A percentile compares a stretch with the other conserved stretches of the same genome.
phyloP scores from a whole-genome alignment of 2,329 filamentous ascomycete species.

The Huntiella decipiens region DNA sequence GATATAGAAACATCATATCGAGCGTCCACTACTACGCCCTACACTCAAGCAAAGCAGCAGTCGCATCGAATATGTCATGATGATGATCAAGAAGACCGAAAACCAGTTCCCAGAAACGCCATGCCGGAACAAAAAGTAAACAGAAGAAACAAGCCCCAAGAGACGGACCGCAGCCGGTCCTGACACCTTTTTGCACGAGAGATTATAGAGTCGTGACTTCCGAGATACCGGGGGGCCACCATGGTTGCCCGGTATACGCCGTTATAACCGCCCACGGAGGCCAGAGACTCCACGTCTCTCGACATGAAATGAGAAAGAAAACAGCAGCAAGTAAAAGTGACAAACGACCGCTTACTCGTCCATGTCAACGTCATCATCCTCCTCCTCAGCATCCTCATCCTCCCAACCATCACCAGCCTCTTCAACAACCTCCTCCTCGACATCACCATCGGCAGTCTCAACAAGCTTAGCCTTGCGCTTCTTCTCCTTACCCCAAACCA shows the following conservation, averaged over 20 bases:
- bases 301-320: background rate
- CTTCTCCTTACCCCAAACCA: slow-evolving; percentile 26
- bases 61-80: slow-evolving; percentile 7
- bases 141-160: slow-evolving; percentile 9
- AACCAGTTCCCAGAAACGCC: slow-evolving; percentile 11
- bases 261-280: background rate
- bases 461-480: slow-evolving; percentile 13
- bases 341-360: slow-evolving; percentile 17
- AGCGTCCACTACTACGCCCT: too few species aligned
- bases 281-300: background rate
- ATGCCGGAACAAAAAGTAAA: slow-evolving; percentile 11
- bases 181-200: slow-evolving; percentile 3
- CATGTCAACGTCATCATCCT: slow-evolving; percentile 21
- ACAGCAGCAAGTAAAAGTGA: background rate
- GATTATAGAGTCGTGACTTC: background rate
- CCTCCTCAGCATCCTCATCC: slow-evolving; percentile 18
- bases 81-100: slow-evolving; percentile 11
- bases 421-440: slow-evolving; percentile 14
- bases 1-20: background rate
- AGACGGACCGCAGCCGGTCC: slow-evolving; percentile 3
- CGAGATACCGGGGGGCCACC: too few species aligned
- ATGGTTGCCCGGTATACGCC: too few species aligned
- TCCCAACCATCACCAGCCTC: slow-evolving; percentile 16
- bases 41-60: too few species aligned
- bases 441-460: slow-evolving; percentile 14